Base-by-base conservation (phyloP, 805 yeast genomes). In the Metschnikowia reukaufii region DNA sequence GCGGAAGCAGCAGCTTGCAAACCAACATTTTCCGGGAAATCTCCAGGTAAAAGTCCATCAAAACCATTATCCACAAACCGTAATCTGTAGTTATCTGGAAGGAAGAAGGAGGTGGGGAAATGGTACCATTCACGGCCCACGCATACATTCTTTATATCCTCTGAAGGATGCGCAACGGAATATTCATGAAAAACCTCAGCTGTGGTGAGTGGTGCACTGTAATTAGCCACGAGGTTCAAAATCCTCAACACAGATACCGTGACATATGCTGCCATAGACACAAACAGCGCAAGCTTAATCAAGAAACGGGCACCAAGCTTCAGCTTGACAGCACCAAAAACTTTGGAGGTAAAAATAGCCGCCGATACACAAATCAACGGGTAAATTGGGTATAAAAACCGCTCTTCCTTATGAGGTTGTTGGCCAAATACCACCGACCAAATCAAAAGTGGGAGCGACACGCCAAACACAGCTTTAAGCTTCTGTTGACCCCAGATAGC, bases 41-140 rank as follows among this genome's bases (percentile, higher is more conserved):
- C 94, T 2, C 95, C 96, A 0, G 98, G 98, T 30, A 92, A 69
- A 50, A 91, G 69, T 0, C 97, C 97, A 62, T 84, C 80, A 65
- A 91, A 92, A 1, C 92, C 94, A 47, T 89, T 83, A 46, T 74
- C 70, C 8, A 87, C 80, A 63, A 88, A 92, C 56, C 72, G 72
- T 19, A 89, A 68, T 54, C 96, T 69, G 57, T 75, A 75, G 47
- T 79, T 70, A 4, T 78, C 76, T 3, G 87, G 83, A 19, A 92
- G 68, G 60, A 91, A 88, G 62, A 90, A 87, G 0, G 97, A 90
- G 0, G 87, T 82, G 8, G 98, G 97, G 65, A 72, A 91, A 60
- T 92, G 86, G 60, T 88, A 89, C 97, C 97, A 91, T 67, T 92
- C 97, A 48, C 96, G 77, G 2, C 97, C 97, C n/a, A 86, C 75